Conservation (phyloP, 2,329 filamentous ascomycete species). For the Tolypocladium ophioglossoides region DNA sequence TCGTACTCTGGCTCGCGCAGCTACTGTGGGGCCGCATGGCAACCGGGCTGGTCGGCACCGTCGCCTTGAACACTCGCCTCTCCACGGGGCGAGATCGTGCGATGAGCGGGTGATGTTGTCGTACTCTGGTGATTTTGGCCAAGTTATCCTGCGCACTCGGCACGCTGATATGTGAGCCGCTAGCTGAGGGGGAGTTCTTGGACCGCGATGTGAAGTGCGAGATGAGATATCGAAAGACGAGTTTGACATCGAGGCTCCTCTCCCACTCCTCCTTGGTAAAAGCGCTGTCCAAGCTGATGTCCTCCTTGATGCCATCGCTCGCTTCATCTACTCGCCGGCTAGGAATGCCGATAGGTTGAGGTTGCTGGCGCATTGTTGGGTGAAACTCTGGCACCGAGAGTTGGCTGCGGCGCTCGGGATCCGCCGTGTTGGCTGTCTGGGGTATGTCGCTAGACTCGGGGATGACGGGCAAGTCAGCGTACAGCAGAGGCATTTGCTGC, state of each 20-base stretch:
- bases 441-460: conserved; percentile 36
- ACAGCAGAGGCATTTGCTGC: conserved; percentile 56
- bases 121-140: conserved; percentile 71
- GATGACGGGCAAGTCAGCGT: conserved; percentile 64
- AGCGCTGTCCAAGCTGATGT: conserved; percentile 14
- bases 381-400: conserved; percentile 29
- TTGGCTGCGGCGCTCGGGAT: conserved; percentile 11
- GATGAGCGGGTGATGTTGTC: conserved; percentile 82
- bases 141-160: conserved; percentile 52
- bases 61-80: conserved; percentile 46
- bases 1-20: conserved; percentile 81
- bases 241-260: conserved; percentile 77
- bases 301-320: conserved; percentile 11
- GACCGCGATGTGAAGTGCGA: conserved; percentile 56
- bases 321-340: conserved; percentile 14
- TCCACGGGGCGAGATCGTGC: conserved; percentile 41
- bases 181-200: conserved; percentile 28
- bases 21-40: conserved; percentile 47
- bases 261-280: conserved; percentile 83
- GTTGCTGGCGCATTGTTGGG: conserved; percentile 31
- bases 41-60: conserved; percentile 36
- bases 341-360: conserved; percentile 26
- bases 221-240: conserved; percentile 81
- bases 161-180: conserved; percentile 36
- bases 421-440: conserved; percentile 13